Base-by-base conservation (phyloP, 768 basidiomycete genomes). In the Lyophyllum atratum region DNA sequence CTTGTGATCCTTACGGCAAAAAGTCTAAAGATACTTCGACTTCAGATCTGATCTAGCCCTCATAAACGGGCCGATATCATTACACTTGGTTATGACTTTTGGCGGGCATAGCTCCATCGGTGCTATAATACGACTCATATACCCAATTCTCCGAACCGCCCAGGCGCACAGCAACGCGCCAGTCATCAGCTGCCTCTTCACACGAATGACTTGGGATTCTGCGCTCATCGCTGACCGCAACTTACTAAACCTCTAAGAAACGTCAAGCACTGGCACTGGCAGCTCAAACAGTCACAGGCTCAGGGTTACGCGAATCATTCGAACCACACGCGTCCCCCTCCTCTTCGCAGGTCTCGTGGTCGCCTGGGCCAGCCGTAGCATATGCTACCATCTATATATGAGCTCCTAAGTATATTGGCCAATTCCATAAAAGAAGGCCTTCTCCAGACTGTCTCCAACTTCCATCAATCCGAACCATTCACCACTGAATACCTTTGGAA, bases 331-430 rank as follows among this genome's bases (percentile, higher is more conserved):
- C 48, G 22, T 14, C 17, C 28, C 25, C 24, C 33, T 24, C 24
- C 55, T 52, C 40, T 43, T 44, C 11, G 42, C 40, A 25, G 52
- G 59, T 56, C 63, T 37, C 61, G 61, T 62, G 61, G 59, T 22
- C 46, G 40, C 50, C 11, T 29, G 24, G 42, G 37, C 49, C 21
- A 43, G 31, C 40, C 39, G 60, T 49, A 31, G 54, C 63, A 63
- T 61, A 64, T 64, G 63, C 57, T 57, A n/a, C 50, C 29, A 19
- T 57, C 59, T 55, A 62, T 64, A 48, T 52, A 57, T 58, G 53
- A 43, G 8, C 52, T 61, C 33, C 54, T 31, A 24, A 47, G 49
- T 40, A 49, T 47, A 28, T 24, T 60, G 39, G 46, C 59, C 52
- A 54, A 47, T 34, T 42, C 34, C 45, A 64, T 64, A 59, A 64